Evolutionary conservation across 2,329 filamentous ascomycete species (phyloP), one percentile per base, ranked within the genome.

Genomic region (Zarea fungicola): DNA sequence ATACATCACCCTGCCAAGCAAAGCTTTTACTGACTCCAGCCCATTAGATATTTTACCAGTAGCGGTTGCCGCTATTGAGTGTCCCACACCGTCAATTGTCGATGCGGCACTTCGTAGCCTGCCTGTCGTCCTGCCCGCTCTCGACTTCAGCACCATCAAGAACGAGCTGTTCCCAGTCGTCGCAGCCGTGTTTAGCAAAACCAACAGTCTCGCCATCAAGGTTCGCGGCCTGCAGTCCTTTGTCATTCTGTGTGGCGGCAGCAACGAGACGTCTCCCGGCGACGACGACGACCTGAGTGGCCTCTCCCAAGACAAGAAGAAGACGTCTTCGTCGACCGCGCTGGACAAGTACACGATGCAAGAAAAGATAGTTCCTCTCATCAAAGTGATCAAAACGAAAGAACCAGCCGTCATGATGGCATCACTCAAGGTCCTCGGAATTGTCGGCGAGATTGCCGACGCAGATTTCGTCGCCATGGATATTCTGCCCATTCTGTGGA

Each of bases 261-360:
- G 78, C 6, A 67, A 73, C 16, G 75, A 78, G 51, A 69, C 68
- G 1, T 69, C 68, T 2, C 65, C 69, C 50, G 69, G 68, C 1
- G 71, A 72, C 34, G 89, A 72, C 34, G 89, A 93, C 62, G 91
- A 89, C 5, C 75, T 96, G 3, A 85, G 89, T 55, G 90, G 89
- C 1, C 73, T 91, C 62, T 60, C 70, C 35, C 66, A 78, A 55
- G 72, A 78, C 42, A 80, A 78, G 60, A 77, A 80, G 50, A 84
- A 84, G 61, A 71, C 77, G 2, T 79, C 78, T 4, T 86, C 80
- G 1, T 85, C 85, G 1, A 89, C 83, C 2, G 91, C 92, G 3
- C 73, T 99, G 23, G 93, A 99, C 71, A 97, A 97, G 65, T 97
- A 93, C 62, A 97, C 93, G 0, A 92, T 99, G 71, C 93, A 99